A percentile compares a stretch with the other conserved stretches of the same genome.
phyloP scores from a whole-genome alignment of 2,329 filamentous ascomycete genomes.

The Colletotrichum falcatum region DNA sequence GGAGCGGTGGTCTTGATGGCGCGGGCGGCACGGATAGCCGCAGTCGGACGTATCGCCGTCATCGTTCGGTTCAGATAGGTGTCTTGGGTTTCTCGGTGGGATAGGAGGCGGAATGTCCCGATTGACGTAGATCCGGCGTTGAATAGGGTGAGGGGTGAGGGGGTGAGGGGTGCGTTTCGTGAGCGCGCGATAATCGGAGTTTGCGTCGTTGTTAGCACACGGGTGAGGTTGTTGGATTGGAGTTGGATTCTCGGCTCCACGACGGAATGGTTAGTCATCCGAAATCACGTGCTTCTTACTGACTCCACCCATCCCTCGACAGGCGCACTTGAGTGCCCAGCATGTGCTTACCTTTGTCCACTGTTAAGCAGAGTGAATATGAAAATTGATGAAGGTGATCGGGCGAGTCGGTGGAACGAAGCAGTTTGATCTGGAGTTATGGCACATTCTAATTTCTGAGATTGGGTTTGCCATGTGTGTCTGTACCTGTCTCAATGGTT shows the following conservation, averaged over 20 bases:
- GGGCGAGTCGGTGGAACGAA: neutral
- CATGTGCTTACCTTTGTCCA: neutral
- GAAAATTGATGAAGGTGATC: neutral
- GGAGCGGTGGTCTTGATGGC: slow-evolving; percentile 48
- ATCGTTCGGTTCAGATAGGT: slow-evolving; percentile 21
- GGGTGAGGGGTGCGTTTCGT: slow-evolving; percentile 18
- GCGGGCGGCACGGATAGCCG: slow-evolving; percentile 46
- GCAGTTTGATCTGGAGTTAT: neutral
- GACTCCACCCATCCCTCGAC: slow-evolving; percentile 29
- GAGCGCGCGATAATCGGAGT: slow-evolving; percentile 32
- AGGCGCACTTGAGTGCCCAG: neutral
- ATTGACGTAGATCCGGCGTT: slow-evolving; percentile 25
- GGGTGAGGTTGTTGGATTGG: slow-evolving; percentile 38
- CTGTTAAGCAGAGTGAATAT: neutral
- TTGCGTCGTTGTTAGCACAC: slow-evolving; percentile 34
- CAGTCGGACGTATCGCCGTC: slow-evolving; percentile 42
- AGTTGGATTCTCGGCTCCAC: slow-evolving; percentile 40
- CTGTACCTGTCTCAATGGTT: neutral
- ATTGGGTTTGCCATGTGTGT: neutral
- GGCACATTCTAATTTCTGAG: neutral
- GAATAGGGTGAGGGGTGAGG: slow-evolving; percentile 11
- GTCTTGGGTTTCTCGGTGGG: neutral
- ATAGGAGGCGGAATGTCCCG: slow-evolving; percentile 13
- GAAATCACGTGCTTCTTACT: neutral
- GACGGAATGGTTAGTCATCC: slow-evolving; percentile 29